phyloP scores from a whole-genome alignment of 352 stramenopile genomes.

The Pythium scleroteichum region DNA sequence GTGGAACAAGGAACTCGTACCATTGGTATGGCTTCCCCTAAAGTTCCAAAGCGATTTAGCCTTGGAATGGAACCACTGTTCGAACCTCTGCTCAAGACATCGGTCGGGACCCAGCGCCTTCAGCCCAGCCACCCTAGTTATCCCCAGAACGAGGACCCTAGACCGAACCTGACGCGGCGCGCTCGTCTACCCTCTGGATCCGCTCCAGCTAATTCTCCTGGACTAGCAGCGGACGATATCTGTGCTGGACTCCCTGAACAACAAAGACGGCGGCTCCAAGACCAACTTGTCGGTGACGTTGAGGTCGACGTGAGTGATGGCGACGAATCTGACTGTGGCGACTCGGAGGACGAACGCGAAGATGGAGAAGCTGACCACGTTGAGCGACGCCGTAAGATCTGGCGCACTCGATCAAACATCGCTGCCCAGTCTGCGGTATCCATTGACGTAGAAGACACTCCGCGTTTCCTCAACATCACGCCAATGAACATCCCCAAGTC shows the following conservation, averaged over 20 bases:
- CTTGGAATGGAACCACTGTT: constrained; percentile 77
- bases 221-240: constrained; percentile 14
- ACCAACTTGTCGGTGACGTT: constrained; percentile 40
- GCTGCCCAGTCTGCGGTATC: constrained; percentile 47
- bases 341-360: constrained; percentile 5
- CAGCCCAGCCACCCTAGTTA: constrained; percentile 5
- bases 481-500: constrained; percentile 80
- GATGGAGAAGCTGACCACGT: constrained; percentile 16
- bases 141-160: background rate
- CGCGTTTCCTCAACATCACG: constrained; percentile 69
- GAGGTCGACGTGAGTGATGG: constrained; percentile 8
- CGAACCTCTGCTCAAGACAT: constrained; percentile 65
- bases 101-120: constrained; percentile 67
- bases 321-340: constrained; percentile 8
- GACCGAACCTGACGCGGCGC: background rate
- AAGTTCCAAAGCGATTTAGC: constrained; percentile 37
- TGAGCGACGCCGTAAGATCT: constrained; percentile 16
- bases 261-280: constrained; percentile 45
- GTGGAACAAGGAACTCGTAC: background rate
- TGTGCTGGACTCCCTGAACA: constrained; percentile 22
- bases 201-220: constrained; percentile 1
- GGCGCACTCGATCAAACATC: constrained; percentile 10
- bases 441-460: constrained; percentile 79
- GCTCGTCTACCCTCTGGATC: constrained; percentile 21
- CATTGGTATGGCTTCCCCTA: constrained; percentile 21